Evolutionary conservation across 352 stramenopile genomes (phyloP).

Genomic region (Globisporangium camurandrum): DNA sequence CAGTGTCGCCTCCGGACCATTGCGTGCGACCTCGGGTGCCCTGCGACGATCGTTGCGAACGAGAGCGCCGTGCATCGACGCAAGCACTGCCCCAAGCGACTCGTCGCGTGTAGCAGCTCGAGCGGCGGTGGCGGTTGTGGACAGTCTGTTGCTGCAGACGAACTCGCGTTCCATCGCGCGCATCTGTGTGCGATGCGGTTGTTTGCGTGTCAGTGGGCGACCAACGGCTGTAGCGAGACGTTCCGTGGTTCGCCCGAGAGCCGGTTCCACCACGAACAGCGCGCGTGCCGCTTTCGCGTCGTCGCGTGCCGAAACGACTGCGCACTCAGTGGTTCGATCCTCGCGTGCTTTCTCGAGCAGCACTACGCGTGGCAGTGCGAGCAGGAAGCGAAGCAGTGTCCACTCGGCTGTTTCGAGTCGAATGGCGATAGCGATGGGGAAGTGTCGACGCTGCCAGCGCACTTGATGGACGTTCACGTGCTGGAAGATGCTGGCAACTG

Average conservation of each 20-base stretch:
- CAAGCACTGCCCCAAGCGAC: conserved; percentile 43
- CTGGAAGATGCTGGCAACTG: conserved; percentile 44
- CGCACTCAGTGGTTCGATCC: conserved; percentile 24
- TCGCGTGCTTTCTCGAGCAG: conserved; percentile 37
- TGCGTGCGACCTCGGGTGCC: conserved; percentile 30
- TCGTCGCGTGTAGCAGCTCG: conserved; percentile 24
- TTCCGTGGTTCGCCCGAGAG: conserved; percentile 33
- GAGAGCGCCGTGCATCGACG: conserved; percentile 24
- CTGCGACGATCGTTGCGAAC: conserved; percentile 32
- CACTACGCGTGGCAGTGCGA: conserved; percentile 71
- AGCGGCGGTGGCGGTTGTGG: conserved; percentile 30
- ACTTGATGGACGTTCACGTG: conserved; percentile 37
- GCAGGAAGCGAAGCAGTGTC: conserved; percentile 32
- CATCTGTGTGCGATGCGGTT: conserved; percentile 39
- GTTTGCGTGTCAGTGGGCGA: conserved; percentile 42
- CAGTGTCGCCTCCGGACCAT: conserved; percentile 42
- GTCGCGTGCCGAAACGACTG: conserved; percentile 50
- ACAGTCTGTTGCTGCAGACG: conserved; percentile 26
- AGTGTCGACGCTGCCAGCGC: conserved; percentile 13
- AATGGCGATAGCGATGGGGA: no score
- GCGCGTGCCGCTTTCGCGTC: conserved; percentile 45
- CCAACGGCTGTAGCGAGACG: conserved; percentile 31
- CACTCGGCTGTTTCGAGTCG: conserved; percentile 14
- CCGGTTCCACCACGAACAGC: conserved; percentile 44
- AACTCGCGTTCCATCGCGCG: conserved; percentile 53